A percentile compares a stretch with the other conserved stretches of the same genome.
phyloP scores from a whole-genome alignment of 352 stramenopile genomes.

The Pelagophyceae sp. region DNA sequence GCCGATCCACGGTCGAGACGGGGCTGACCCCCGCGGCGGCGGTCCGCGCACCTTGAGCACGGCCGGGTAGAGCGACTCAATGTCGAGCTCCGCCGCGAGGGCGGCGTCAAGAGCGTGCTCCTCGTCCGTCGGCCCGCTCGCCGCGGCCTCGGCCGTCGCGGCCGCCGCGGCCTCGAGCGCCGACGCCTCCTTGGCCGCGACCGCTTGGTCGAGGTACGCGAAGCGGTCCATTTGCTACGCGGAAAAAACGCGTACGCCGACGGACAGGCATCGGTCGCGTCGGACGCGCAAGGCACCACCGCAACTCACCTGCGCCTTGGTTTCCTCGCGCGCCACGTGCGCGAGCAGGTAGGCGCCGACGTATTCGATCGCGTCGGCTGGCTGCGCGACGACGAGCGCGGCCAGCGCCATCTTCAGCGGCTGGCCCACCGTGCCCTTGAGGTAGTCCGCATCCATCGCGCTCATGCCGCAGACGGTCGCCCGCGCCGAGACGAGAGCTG shows the following conservation, averaged over 20 bases:
- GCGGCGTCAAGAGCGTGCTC: slow-evolving; percentile 37
- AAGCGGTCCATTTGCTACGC: slow-evolving; percentile 12
- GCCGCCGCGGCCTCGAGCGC: slow-evolving; percentile 4
- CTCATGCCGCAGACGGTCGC: too few species aligned
- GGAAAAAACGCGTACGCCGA: not conserved
- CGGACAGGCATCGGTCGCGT: too few species aligned
- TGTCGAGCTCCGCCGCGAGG: slow-evolving; percentile 39
- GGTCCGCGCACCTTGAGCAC: slow-evolving; percentile 50
- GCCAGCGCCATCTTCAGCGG: slow-evolving; percentile 65
- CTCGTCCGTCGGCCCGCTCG: slow-evolving; percentile 22
- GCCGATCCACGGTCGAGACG: too few species aligned
- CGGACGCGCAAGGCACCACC: not conserved
- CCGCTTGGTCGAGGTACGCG: slow-evolving; percentile 11
- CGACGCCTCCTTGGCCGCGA: slow-evolving; percentile 1
- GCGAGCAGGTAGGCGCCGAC: slow-evolving; percentile 69
- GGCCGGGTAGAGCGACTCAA: slow-evolving; percentile 45
- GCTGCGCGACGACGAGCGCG: slow-evolving; percentile 64
- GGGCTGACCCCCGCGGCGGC: too few species aligned
- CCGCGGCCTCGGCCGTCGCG: slow-evolving; percentile 1
- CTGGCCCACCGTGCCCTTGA: slow-evolving; percentile 51
- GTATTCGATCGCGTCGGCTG: slow-evolving; percentile 66
- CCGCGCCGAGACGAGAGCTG: too few species aligned
- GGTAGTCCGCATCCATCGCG: slow-evolving; percentile 41
- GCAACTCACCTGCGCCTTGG: slow-evolving; percentile 14
- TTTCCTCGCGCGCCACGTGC: slow-evolving; percentile 56